Evolutionary conservation across 2,329 filamentous ascomycete species (phyloP).

Genomic region (Talaromyces sp.): DNA sequence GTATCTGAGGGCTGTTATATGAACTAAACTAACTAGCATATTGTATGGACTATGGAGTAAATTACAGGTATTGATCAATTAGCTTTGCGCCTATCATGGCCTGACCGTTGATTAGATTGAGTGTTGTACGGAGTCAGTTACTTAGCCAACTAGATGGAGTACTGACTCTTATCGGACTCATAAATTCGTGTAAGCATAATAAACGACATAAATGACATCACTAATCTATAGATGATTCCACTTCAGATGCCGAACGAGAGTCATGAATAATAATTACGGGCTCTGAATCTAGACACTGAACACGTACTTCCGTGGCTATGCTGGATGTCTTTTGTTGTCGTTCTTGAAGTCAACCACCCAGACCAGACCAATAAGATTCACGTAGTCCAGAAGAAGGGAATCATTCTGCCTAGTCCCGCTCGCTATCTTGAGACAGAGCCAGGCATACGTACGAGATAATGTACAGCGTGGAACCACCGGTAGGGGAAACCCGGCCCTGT

Average conservation of each 20-base stretch:
- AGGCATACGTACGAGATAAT: neutral
- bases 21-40: neutral
- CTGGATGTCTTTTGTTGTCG: neutral
- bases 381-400: neutral
- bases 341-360: neutral
- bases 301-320: neutral
- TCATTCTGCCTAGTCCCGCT: conserved; percentile 1
- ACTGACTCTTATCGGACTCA: neutral
- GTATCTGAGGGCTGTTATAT: neutral
- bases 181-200: too few relatives aligned
- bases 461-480: neutral
- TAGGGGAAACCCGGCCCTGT: neutral
- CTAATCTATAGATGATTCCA: neutral
- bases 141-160: too few relatives aligned
- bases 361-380: neutral
- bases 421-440: neutral
- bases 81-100: conserved; percentile 1
- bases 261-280: too few relatives aligned
- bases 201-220: conserved; percentile 6
- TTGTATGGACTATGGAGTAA: too few relatives aligned
- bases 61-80: neutral
- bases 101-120: neutral
- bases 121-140: neutral
- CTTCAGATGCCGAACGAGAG: neutral
- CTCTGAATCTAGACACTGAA: too few relatives aligned